Percentiles rank a stretch among this genome's conserved stretches.
These are phyloP conservation scores for Pichia terricola DNA, from an alignment of 1,139 yeast species.

Conservation along the genomic window DNA sequence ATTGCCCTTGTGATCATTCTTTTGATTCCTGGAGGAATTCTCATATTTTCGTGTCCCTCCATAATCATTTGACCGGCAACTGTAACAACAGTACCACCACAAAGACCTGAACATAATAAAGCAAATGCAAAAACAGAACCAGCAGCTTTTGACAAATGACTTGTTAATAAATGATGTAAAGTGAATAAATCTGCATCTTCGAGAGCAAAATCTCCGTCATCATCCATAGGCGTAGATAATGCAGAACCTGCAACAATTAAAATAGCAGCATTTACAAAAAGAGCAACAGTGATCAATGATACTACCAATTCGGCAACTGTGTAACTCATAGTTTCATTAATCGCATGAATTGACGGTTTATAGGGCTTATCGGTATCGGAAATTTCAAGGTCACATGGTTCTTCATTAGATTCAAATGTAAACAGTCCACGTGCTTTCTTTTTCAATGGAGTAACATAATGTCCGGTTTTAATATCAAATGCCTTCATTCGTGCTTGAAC, in stretches of 20 bases:
- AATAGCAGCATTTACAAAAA: conserved; percentile 79
- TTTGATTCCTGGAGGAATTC: conserved; percentile 77
- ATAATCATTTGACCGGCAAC: conserved; percentile 95
- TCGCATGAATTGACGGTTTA: conserved; percentile 64
- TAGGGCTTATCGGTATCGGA: conserved; percentile 23
- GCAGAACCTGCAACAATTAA: conserved; percentile 83
- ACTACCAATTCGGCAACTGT: conserved; percentile 70
- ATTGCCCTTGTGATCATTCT: conserved; percentile 74
- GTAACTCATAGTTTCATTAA: conserved; percentile 57
- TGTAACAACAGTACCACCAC: conserved; percentile 97
- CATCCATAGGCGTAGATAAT: conserved; percentile 55
- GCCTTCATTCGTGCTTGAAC: conserved; percentile 86
- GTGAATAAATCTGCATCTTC: conserved; percentile 71
- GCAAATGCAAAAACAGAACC: conserved; percentile 91
- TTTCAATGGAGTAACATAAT: conserved; percentile 28
- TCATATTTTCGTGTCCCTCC: conserved; percentile 86
- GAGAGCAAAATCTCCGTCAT: conserved; percentile 37
- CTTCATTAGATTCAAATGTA: conserved; percentile 11
- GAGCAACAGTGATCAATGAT: conserved; percentile 69
- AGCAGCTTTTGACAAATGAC: conserved; percentile 79
- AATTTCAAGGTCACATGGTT: conserved; percentile 4
- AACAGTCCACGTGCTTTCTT: conserved; percentile 11
- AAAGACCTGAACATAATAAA: conserved; percentile 87
- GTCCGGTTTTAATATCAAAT: conserved; percentile 62
- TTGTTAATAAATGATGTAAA: conserved; percentile 64